Base-by-base conservation (phyloP, 805 yeast species). In the Millerago galiae region DNA sequence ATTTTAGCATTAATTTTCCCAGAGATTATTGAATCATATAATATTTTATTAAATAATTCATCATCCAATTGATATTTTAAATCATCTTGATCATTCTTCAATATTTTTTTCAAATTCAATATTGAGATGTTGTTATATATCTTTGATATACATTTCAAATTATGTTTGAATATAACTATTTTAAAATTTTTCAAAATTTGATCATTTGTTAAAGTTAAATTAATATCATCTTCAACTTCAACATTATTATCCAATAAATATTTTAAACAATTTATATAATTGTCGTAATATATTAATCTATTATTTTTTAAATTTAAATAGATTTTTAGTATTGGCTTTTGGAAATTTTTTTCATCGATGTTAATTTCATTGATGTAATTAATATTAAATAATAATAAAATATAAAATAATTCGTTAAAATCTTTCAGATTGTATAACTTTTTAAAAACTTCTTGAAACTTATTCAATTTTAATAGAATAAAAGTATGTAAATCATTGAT, bases 1-100 rank as follows among this genome's bases (percentile, higher is more conserved):
- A 57, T 42, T 6, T 44, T 43, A 8, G 56, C 59, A 32, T 43
- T 31, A 6, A 55, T 38, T 8, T 24, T n/a, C 9, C 42, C 45
- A 24, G 29, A 16, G 9, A 34, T 30, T n/a, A 42, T 38, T 24
- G 45, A 34, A 13, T 38, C 45, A 10, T 42, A 38, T 11, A 42
- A 32, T 8, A 38, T 35, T 18, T 35, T 38, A n/a, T 42, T 38
- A 31, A 42, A 42, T 5, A 31, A 27, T 2, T 32, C 14, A 12
- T 42, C 40, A 38, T 32, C 15, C 5, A 42, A 12, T 14, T 38
- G 37, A 30, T 28, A 42, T 24, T 35, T 28, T 25, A 11, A 8
- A 35, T 26, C 34, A 10, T 15, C 34, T 11, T 30, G 7, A 14
- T 25, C 47, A 37, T 5, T 40, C 42, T 11, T 42, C 15, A 38